Conservation (phyloP, 768 basidiomycete genomes). For the Trametes cingulata region DNA sequence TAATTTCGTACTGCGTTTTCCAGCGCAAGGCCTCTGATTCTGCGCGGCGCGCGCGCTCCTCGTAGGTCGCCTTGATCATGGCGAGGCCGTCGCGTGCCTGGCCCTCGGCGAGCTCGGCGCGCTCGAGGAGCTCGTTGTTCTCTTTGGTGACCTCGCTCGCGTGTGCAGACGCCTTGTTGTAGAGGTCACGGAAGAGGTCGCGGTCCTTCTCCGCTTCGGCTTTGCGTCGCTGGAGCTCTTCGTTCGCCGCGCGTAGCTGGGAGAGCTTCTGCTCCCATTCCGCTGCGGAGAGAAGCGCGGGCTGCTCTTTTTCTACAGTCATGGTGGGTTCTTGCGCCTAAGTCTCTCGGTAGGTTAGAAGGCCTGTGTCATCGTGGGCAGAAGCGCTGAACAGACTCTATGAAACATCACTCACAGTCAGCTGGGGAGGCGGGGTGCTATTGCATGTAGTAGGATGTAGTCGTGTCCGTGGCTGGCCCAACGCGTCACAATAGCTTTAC, state of each 20-base stretch:
- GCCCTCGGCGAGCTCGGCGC: conserved; percentile 36
- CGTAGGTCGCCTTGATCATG: conserved; percentile 50
- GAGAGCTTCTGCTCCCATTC: conserved; percentile 22
- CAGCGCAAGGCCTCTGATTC: conserved; percentile 50
- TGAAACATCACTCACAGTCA: too few species aligned
- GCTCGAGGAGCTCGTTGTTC: conserved; percentile 31
- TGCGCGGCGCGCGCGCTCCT: conserved; percentile 47
- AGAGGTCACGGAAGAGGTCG: conserved; percentile 32
- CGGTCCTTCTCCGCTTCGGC: conserved; percentile 32
- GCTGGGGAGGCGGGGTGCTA: too few species aligned
- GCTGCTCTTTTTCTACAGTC: not conserved
- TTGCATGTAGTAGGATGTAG: too few species aligned
- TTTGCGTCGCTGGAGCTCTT: conserved; percentile 28
- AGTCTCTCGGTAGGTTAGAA: not conserved
- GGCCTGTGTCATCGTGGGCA: too few species aligned
- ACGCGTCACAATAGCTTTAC: too few species aligned
- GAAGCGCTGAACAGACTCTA: too few species aligned
- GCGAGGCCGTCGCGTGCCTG: conserved; percentile 58
- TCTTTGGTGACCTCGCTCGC: conserved; percentile 28
- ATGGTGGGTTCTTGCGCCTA: not conserved
- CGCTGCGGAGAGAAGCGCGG: not conserved
- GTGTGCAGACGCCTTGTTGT: conserved; percentile 31
- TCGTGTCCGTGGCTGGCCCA: too few species aligned
- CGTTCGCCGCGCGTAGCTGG: conserved; percentile 30
- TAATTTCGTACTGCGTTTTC: conserved; percentile 39